Conservation (phyloP, 2,329 filamentous ascomycete species). For the Claviceps maximensis region DNA sequence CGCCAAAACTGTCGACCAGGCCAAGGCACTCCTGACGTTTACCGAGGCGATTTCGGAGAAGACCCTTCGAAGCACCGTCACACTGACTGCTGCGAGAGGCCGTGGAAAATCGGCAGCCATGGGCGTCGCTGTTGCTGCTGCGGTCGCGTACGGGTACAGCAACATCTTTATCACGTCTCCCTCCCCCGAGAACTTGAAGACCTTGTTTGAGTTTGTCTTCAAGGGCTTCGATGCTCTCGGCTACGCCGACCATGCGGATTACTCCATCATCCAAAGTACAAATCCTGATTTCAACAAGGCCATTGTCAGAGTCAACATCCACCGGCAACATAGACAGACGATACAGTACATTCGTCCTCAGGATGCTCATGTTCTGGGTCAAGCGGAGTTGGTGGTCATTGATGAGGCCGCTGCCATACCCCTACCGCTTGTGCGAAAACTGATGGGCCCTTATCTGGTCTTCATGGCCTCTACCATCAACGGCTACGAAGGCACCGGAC, state of each 20-base stretch:
- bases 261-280: slow-evolving; percentile 94
- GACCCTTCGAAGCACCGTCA: slow-evolving; percentile 84
- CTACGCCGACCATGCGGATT: slow-evolving; percentile 91
- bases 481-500: slow-evolving; percentile 92
- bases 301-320: slow-evolving; percentile 91
- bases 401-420: slow-evolving; percentile 97
- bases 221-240: slow-evolving; percentile 92
- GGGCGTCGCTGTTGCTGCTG: slow-evolving; percentile 86
- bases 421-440: slow-evolving; percentile 76
- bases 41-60: slow-evolving; percentile 95
- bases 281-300: slow-evolving; percentile 99
- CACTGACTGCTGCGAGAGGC: slow-evolving; percentile 84
- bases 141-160: slow-evolving; percentile 90
- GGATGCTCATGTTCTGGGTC: slow-evolving; percentile 86
- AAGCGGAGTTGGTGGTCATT: slow-evolving; percentile 90
- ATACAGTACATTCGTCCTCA: slow-evolving; percentile 98
- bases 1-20: slow-evolving; percentile 86
- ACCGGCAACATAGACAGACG: slow-evolving; percentile 87
- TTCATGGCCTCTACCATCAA: slow-evolving; percentile 99
- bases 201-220: slow-evolving; percentile 94
- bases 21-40: slow-evolving; percentile 91
- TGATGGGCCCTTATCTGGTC: slow-evolving; percentile 92
- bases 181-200: slow-evolving; percentile 96
- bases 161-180: slow-evolving; percentile 99
- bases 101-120: slow-evolving; percentile 94